These are phyloP conservation scores for Melampsora americana DNA, from an alignment of 1,284 basidiomycete genomes.

Conservation along the genomic window DNA sequence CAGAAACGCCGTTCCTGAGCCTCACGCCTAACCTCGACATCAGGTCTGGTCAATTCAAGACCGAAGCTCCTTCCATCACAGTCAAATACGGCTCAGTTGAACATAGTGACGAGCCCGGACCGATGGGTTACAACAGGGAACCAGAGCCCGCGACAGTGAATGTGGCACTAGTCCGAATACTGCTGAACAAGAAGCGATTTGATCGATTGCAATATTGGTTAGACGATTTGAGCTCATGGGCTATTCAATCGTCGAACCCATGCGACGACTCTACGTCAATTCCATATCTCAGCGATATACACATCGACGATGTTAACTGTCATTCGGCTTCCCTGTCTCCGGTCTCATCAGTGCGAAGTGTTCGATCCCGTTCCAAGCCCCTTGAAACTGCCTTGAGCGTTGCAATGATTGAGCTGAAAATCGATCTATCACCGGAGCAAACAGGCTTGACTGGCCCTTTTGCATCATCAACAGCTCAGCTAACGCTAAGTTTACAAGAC, in stretches of 20 bases:
- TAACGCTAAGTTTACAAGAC: not conserved
- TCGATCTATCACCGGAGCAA: not conserved
- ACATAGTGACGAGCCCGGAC: not conserved
- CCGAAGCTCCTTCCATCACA: not conserved
- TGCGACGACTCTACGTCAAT: not conserved
- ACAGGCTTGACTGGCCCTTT: not conserved
- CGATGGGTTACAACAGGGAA: not conserved
- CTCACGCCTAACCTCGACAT: not conserved
- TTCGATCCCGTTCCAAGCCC: not conserved
- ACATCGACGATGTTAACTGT: not conserved
- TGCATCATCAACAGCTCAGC: not conserved
- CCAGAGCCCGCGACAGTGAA: conserved; percentile 11
- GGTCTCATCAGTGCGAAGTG: conserved; percentile 4
- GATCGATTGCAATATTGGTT: conserved; percentile 43
- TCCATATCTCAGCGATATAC: not conserved
- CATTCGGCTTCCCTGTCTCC: conserved; percentile 7
- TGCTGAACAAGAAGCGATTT: conserved; percentile 28
- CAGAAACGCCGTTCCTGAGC: not conserved
- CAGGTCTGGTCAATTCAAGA: not conserved
- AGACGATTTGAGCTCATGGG: conserved; percentile 37
- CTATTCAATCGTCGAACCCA: not conserved
- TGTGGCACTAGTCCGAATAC: conserved; percentile 19
- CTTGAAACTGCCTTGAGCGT: not conserved
- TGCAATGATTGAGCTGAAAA: not conserved
- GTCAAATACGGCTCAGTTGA: not conserved